phyloP scores from a whole-genome alignment of 257 asterid genomes.

The Gardenia jasminoides region DNA sequence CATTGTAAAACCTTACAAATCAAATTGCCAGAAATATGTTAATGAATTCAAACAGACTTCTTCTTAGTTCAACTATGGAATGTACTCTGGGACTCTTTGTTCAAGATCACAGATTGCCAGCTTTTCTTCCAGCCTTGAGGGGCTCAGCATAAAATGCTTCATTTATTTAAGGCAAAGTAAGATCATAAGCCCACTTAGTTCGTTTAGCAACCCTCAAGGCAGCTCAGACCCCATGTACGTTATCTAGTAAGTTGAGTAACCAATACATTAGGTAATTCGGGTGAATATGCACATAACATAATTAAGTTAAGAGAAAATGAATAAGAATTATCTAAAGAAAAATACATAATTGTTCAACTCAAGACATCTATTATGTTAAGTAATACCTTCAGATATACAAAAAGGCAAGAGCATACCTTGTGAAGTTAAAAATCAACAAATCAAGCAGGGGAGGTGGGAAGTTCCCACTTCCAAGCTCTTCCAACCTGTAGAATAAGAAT shows the following conservation, averaged over 20 bases:
- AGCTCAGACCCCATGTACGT: no score
- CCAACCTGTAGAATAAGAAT: constrained; percentile 3
- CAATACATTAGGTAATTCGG: no score
- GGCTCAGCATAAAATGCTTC: no score
- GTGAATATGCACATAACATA: background rate
- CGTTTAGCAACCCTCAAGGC: no score
- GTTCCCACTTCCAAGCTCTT: constrained; percentile 4
- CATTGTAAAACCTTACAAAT: background rate
- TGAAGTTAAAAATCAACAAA: background rate
- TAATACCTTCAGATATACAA: background rate
- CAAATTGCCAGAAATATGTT: background rate
- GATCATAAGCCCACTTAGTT: background rate
- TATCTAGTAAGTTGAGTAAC: no score
- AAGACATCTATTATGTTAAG: background rate
- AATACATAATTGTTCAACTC: background rate
- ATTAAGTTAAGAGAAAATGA: background rate
- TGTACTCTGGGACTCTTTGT: no score
- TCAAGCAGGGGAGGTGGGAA: background rate
- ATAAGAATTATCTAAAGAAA: background rate
- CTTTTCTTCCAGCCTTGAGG: no score
- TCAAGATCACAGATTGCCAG: no score
- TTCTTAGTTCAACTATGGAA: no score
- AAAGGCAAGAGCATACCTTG: constrained; percentile 9
- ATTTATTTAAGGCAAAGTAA: background rate
- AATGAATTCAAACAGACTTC: no score